Conservation (phyloP, 257 asterid genomes). For the Handroanthus guayacan region DNA sequence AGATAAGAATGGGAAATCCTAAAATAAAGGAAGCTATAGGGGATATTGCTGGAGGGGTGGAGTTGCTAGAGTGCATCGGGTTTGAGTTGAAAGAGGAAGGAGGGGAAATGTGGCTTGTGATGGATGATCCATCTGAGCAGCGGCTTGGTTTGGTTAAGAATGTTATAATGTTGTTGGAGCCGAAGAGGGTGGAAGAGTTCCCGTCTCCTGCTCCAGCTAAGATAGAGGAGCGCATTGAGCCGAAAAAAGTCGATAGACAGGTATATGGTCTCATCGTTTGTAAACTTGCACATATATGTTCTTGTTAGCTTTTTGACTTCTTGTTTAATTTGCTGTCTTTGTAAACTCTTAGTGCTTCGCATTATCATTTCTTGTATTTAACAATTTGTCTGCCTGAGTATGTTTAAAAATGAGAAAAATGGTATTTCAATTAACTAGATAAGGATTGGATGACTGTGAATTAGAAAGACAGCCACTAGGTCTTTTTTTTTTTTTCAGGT, state of each 20-base stretch:
- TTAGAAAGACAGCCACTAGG: neutral
- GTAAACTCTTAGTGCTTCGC: conserved; percentile 1
- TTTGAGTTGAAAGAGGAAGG: conserved; percentile 78
- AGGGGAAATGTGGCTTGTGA: conserved; percentile 85
- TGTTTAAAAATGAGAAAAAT: neutral
- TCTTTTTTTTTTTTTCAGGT: too few species aligned
- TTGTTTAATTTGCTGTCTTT: neutral
- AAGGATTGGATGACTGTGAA: conserved; percentile 9
- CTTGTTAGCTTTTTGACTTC: conserved; percentile 3
- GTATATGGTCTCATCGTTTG: conserved; percentile 41
- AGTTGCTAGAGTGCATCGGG: conserved; percentile 80
- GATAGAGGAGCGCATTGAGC: conserved; percentile 55
- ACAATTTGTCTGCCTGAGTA: neutral
- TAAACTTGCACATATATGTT: neutral
- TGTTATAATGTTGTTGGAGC: conserved; percentile 63
- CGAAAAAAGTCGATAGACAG: conserved; percentile 80
- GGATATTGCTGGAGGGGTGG: conserved; percentile 83
- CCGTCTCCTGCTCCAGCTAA: conserved; percentile 47
- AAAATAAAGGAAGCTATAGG: conserved; percentile 91
- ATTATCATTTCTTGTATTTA: neutral
- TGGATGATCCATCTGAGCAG: conserved; percentile 72
- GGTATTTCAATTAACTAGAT: neutral
- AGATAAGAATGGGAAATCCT: conserved; percentile 83
- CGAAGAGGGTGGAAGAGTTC: conserved; percentile 52
- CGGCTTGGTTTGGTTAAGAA: conserved; percentile 55